Evolutionary conservation across 31 red algal genomes (phyloP).

Genomic region (Odonthalia washingtoniensis): DNA sequence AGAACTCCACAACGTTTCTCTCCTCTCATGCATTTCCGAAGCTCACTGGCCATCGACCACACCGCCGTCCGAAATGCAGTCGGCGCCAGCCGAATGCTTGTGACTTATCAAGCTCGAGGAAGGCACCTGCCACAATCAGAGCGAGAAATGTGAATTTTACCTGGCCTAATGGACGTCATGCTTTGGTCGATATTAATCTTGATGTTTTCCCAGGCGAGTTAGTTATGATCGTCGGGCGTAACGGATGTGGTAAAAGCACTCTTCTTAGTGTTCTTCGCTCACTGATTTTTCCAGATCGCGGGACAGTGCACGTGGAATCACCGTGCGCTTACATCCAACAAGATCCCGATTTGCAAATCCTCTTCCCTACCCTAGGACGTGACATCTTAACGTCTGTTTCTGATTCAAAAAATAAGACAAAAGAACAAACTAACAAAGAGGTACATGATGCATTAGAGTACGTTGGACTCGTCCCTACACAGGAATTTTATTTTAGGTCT

Average conservation of each 20-base stretch:
- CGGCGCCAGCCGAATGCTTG: too few species aligned
- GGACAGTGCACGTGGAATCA: constrained; percentile 27
- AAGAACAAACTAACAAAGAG: background rate
- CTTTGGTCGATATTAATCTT: constrained; percentile 55
- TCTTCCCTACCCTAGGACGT: constrained; percentile 53
- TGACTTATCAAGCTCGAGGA: too few species aligned
- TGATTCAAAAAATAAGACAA: background rate
- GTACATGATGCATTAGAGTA: constrained; percentile 36
- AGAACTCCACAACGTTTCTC: too few species aligned
- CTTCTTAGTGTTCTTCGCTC: constrained; percentile 58
- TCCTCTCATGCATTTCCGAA: too few species aligned
- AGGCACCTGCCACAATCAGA: constrained; percentile 8
- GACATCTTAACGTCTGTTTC: constrained; percentile 52
- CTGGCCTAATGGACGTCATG: constrained; percentile 47
- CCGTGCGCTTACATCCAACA: constrained; percentile 68
- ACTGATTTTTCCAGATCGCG: constrained; percentile 46
- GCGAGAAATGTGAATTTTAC: constrained; percentile 41
- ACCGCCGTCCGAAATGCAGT: too few species aligned
- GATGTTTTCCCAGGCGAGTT: constrained; percentile 59
- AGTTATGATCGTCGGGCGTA: constrained; percentile 70
- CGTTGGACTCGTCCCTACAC: constrained; percentile 48
- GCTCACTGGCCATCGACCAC: too few species aligned
- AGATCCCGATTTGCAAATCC: constrained; percentile 55
- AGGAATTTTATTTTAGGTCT: constrained; percentile 35
- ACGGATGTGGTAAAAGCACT: constrained; percentile 84